Percentiles rank a stretch among this genome's conserved stretches.
Conservation (phyloP, 2,329 filamentous ascomycete species). For the Neopestalotiopsis sp. region DNA sequence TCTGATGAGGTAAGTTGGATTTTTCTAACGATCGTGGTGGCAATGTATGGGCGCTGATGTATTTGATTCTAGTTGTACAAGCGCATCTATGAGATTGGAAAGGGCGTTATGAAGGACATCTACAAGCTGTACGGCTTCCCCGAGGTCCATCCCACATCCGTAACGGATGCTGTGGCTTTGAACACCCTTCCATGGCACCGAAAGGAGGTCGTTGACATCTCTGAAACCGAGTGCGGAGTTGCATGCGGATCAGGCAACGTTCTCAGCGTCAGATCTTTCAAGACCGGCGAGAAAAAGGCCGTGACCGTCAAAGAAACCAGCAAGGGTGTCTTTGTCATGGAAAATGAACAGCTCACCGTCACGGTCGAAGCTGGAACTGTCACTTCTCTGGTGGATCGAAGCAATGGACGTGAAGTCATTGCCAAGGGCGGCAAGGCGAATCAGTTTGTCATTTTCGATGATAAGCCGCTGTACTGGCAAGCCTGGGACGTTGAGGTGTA, state of each 20-base stretch:
- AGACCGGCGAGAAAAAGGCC: conserved; percentile 47
- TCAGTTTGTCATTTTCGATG: conserved; percentile 92
- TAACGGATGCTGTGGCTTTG: conserved; percentile 65
- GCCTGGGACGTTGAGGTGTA: conserved; percentile 98
- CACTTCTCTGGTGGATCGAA: conserved; percentile 80
- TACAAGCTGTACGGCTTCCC: conserved; percentile 70
- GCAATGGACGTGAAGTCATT: conserved; percentile 77
- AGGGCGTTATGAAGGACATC: conserved; percentile 73
- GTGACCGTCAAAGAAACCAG: conserved; percentile 57
- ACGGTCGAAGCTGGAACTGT: conserved; percentile 78
- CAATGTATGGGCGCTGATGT: conserved; percentile 24
- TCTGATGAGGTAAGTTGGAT: conserved; percentile 70
- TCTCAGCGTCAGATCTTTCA: conserved; percentile 59
- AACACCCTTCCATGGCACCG: conserved; percentile 91
- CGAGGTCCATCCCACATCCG: conserved; percentile 42
- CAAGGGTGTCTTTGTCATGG: conserved; percentile 73
- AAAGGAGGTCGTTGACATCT: conserved; percentile 72
- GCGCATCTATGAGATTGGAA: conserved; percentile 78
- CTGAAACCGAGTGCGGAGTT: conserved; percentile 55
- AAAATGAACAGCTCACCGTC: conserved; percentile 78
- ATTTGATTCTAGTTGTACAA: conserved; percentile 69
- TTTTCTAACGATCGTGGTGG: neutral
- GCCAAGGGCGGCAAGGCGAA: conserved; percentile 78
- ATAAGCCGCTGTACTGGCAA: conserved; percentile 97
- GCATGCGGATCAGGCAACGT: conserved; percentile 62